Evolutionary conservation across 768 basidiomycete species (phyloP), one percentile per base, ranked within the genome.

Genomic region (Lactarius vividus): DNA sequence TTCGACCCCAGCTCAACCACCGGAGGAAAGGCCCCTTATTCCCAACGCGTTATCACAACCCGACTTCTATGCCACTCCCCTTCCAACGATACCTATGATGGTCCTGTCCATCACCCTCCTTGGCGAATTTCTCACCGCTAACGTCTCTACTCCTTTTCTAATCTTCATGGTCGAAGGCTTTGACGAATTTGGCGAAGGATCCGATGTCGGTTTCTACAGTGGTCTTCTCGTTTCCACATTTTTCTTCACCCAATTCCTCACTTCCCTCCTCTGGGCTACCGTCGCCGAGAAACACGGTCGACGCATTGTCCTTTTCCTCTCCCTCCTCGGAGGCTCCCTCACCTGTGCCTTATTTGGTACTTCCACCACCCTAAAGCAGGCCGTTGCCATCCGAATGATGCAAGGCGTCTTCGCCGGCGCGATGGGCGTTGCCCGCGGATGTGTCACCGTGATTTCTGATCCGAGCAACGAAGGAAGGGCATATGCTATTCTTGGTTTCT

Each of bases 91-190:
- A 54, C 90, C 96, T 0, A 96, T 98, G 90, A 81, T 89, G 70
- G 96, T 98, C 2, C 78, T 98, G 54, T 96, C 92, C 42, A 96
- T 97, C 64, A 91, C 91, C 5, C 91, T 97, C 89, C 84, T 98
- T 15, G 94, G 94, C 56, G 96, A 98, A 78, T 95, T 98, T 74
- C 78, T 98, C 52, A 92, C 88, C 4, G 96, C 97, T 26, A 96
- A 96, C 75, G 92, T 94, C 55, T 92, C 89, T 29, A 92, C 88
- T 37, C 96, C 95, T 8, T 97, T 96, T 75, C 77, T 98, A 62
- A 79, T 98, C 53, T 95, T 94, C 80, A 98, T 98, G 95, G 93
- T 97, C 62, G 91, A 90, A 90, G 89, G 87, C 3, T 90, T 90
- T 72, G 84, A 83, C 57, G 86, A 84, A 70, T 84, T 88, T 65